Conservation (phyloP, 208 protist species). For the Wallacemonas sp. region DNA sequence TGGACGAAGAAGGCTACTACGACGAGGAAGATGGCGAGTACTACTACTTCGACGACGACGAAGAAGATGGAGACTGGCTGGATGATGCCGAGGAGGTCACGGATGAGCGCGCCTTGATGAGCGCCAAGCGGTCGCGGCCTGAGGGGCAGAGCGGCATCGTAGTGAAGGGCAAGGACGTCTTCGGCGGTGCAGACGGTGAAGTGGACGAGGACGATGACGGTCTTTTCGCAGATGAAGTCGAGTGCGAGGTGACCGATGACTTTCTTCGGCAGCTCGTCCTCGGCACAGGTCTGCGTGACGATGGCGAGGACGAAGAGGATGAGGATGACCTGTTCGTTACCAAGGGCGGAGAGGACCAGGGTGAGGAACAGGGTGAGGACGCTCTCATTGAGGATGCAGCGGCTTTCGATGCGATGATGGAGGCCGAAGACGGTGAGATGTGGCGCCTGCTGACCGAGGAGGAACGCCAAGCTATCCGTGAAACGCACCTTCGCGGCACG, state of each 20-base stretch:
- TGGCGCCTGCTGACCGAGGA: conserved; percentile 54
- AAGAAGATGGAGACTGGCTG: conserved; percentile 17
- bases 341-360: conserved; percentile 22
- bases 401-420: conserved; percentile 15
- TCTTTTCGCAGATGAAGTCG: conserved; percentile 83
- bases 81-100: conserved; percentile 27
- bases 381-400: conserved; percentile 11
- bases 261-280: conserved; percentile 81
- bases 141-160: conserved; percentile 21
- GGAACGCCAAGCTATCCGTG: conserved; percentile 45
- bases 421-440: conserved; percentile 20
- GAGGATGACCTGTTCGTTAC: conserved; percentile 14
- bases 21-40: conserved; percentile 17
- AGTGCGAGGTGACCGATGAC: conserved; percentile 82
- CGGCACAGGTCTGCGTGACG: conserved; percentile 27
- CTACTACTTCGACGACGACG: conserved; percentile 20
- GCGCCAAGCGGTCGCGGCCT: neutral
- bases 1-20: conserved; percentile 15
- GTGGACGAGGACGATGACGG: conserved; percentile 56
- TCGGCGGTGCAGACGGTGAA: conserved; percentile 18
- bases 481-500: conserved; percentile 33
- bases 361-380: conserved; percentile 20
- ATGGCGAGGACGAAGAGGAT: conserved; percentile 18
- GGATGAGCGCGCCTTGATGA: conserved; percentile 7
- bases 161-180: conserved; percentile 14